phyloP scores from a whole-genome alignment of 2,329 filamentous ascomycete genomes.

The Cadophora malorum region DNA sequence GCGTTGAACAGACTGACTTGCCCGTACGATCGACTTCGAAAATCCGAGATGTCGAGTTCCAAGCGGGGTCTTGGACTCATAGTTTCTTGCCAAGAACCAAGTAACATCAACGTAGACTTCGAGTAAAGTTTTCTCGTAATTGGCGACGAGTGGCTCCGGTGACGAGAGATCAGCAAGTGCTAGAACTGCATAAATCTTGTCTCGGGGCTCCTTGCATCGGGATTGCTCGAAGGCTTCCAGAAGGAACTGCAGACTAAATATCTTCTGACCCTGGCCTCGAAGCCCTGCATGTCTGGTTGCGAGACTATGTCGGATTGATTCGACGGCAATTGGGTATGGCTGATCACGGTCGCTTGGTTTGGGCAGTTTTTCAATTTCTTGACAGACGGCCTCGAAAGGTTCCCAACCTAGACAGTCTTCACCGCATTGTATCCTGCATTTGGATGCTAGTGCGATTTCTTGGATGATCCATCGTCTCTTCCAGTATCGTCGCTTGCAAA shows the following conservation, averaged over 20 bases:
- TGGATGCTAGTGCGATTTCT: neutral
- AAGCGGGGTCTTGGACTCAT: constrained; percentile 7
- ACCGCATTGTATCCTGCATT: neutral
- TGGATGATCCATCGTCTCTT: constrained; percentile 6
- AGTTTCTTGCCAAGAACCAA: neutral
- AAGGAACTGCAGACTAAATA: neutral
- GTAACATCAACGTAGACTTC: constrained; percentile 1
- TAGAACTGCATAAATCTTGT: neutral
- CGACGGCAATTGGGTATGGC: neutral
- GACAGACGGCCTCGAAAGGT: neutral
- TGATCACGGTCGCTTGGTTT: neutral
- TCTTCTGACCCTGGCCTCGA: neutral
- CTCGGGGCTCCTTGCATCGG: constrained; percentile 2
- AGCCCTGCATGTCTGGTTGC: neutral
- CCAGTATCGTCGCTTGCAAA: constrained; percentile 3
- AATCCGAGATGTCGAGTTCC: constrained; percentile 1
- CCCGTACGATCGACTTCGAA: neutral
- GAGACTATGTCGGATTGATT: neutral
- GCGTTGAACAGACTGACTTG: neutral
- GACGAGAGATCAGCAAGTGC: neutral
- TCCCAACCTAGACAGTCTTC: neutral
- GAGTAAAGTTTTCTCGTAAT: neutral
- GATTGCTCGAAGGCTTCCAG: constrained; percentile 1
- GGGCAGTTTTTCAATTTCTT: neutral
- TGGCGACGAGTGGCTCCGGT: neutral